Evolutionary conservation across 2,329 filamentous ascomycete species (phyloP), one percentile per base, ranked within the genome.

Genomic region (Trichoderma arundinaceum): DNA sequence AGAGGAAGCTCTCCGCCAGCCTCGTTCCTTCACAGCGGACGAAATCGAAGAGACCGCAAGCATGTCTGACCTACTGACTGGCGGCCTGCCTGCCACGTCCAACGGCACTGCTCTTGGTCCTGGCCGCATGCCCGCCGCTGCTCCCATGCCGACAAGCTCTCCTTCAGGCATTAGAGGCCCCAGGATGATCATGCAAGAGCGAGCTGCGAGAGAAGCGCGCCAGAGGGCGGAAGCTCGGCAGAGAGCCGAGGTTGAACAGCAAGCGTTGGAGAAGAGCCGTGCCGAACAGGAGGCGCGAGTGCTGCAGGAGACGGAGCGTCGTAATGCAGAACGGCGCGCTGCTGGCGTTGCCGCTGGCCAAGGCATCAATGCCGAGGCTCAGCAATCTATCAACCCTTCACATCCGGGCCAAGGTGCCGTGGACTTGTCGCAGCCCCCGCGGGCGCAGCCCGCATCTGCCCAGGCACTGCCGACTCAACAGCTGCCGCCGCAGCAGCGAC

Each of bases 171-270:
- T 97, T 67, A 87, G 90, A 71, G 94, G 93, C 41, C 94, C 94
- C 15, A 88, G 91, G 69, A 91, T 94, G 80, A 94, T 98, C 73
- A 96, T 97, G 94, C 88, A 92, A 77, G 89, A 94, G 75, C 89
- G 94, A 65, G 85, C 86, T 64, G 91, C 91, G 69, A 86, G 94
- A 68, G 92, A 96, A 77, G 88, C 90, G 32, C 82, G 89, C 66
- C 85, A 87, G 68, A 84, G 86, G 71, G 89, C 89, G 51, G 88
- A 92, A 74, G 84, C 85, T 49, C 82, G 89, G 66, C 85, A 87
- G 68, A 84, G 86, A 71, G 89, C 89, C 52, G 88, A 92, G 74
- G 84, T 85, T 51, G 88, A 91, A 73, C 85, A 88, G 70, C 72
- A 75, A 22, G 68, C 72, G 41, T 73, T 81, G 74, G 85, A 87